Evolutionary conservation across 495 filamentous ascomycete genomes (phyloP), one percentile per base, ranked within the genome.

Genomic region (Talaromyces stipitatus): DNA sequence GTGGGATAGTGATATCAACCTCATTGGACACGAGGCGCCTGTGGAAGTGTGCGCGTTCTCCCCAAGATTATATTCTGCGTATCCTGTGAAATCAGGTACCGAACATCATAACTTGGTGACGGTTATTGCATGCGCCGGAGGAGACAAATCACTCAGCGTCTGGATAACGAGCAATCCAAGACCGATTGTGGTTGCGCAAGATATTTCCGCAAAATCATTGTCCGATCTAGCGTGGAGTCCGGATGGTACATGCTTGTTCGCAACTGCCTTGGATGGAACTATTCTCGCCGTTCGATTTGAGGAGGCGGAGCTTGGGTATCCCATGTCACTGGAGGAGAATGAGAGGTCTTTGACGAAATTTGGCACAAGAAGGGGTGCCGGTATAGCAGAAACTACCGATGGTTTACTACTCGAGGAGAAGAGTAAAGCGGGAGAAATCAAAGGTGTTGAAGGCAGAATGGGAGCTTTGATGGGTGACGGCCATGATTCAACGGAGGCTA

Each of bases 21-120:
- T 99, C 28, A 95, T 99, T 54, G 94, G 94, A 3, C 95, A 97
- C 64, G 94, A 99, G 79, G 91, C 88, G 6, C 94, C 94, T 1
- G 91, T 94, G 3, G 94, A 97, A 73, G 94, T 97, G 11, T 97
- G 92, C 74, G 87, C 94, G 58, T 99, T 99, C 67, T 96, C 92
- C 11, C 95, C 94, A 7, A 79, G 95, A 56, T 72, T 97, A 33
- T 97, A 97, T 69, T 85, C 85, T n/a, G 80, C 79, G 28, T 80
- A 88, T 30, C 87, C 88, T 11, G 48, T 69, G 60, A 78, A 79
- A 64, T 58, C 68, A 32, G 67, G 66, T 7, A 63, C 61, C 58
- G 63, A 60, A 16, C 54, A 62, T 18, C 68, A 69, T 27, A 61
- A 69, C 43, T 75, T 90, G n/a, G 89, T 96, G 4, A 97, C 92